Evolutionary conservation across 331 rosid genomes (phyloP).

Genomic region (Telfairia occidentalis): DNA sequence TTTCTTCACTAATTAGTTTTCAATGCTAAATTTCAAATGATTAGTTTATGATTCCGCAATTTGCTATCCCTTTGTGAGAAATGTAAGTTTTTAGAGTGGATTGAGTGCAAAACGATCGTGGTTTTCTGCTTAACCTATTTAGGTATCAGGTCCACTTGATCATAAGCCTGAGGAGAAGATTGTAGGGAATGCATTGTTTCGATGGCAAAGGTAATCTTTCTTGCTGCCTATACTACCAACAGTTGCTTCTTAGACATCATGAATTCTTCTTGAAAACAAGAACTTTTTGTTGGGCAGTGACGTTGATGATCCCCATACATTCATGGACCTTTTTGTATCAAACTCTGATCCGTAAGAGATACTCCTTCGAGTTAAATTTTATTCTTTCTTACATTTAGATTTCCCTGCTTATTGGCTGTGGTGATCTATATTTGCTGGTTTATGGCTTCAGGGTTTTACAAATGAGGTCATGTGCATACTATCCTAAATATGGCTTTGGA

Average conservation of each 20-base stretch:
- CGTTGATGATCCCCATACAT: slow-evolving; percentile 79
- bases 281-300: slow-evolving; percentile 41
- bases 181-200: slow-evolving; percentile 70
- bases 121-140: slow-evolving; percentile 28
- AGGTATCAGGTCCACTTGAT: slow-evolving; percentile 93
- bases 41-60: neutral
- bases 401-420: neutral
- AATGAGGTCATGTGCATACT: slow-evolving; percentile 63
- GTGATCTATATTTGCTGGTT: slow-evolving; percentile 6
- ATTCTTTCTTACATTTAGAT: slow-evolving; percentile 1
- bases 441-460: slow-evolving; percentile 57
- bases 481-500: slow-evolving; percentile 79
- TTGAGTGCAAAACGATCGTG: slow-evolving; percentile 8
- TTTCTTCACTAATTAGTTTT: neutral
- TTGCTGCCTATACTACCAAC: neutral
- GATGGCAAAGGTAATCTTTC: slow-evolving; percentile 75
- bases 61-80: neutral
- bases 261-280: neutral
- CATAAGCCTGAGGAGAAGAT: slow-evolving; percentile 47
- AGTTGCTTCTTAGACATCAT: neutral
- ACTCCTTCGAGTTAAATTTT: slow-evolving; percentile 15
- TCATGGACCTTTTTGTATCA: slow-evolving; percentile 73
- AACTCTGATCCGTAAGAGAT: slow-evolving; percentile 68
- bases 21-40: neutral
- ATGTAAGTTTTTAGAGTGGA: neutral